Conservation (phyloP, 202 grass and related monocot species). For the Brachypodium distachyon region DNA sequence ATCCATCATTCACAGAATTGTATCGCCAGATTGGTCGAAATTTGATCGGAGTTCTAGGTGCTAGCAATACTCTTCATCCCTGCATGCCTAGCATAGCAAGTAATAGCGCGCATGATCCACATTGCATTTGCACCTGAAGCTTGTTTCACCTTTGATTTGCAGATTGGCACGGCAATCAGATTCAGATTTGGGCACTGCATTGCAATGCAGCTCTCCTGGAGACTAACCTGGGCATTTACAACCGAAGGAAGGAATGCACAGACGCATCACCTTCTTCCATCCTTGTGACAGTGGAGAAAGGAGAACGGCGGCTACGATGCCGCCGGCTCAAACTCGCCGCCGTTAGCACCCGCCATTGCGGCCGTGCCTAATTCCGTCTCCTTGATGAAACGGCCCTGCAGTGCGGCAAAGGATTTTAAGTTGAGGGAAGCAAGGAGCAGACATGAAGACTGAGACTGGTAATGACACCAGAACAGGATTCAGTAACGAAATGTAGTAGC, state of each 20-base stretch:
- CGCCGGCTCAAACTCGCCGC: too few relatives aligned
- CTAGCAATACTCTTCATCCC: too few relatives aligned
- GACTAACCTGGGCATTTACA: constrained; percentile 16
- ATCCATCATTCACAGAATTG: not conserved
- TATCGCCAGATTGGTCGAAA: not conserved
- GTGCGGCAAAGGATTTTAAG: too few relatives aligned
- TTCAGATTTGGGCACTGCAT: not conserved
- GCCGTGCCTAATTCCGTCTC: too few relatives aligned
- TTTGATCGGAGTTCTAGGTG: too few relatives aligned
- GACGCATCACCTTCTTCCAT: not conserved
- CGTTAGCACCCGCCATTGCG: too few relatives aligned
- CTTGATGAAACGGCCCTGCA: constrained; percentile 86
- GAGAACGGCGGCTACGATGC: not conserved
- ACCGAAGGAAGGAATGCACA: not conserved
- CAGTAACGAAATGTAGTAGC: not conserved
- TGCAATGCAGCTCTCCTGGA: too few relatives aligned
- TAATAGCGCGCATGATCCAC: not conserved
- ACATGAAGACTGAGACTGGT: too few relatives aligned
- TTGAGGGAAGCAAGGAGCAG: not conserved
- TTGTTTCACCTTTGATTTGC: not conserved
- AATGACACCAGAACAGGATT: not conserved
- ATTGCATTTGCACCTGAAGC: not conserved
- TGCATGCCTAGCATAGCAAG: too few relatives aligned
- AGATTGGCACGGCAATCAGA: not conserved
- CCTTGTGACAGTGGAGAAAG: not conserved